phyloP scores from a whole-genome alignment of 306 rosid species.

The Acmispon strigosus region DNA sequence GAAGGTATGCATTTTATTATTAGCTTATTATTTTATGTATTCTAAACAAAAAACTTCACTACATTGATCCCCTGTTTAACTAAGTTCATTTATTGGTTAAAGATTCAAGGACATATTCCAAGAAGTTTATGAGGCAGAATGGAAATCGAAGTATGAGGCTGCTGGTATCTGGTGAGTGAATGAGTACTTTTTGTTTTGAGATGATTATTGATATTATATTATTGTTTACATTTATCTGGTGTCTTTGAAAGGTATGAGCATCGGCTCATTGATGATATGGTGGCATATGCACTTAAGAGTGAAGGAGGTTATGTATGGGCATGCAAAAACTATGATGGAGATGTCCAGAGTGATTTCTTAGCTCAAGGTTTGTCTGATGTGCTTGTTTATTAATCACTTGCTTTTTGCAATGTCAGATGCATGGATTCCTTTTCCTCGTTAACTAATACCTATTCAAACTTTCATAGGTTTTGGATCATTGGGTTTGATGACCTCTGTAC shows the following conservation, averaged over 20 bases:
- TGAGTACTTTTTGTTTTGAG: neutral
- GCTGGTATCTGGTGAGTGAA: slow-evolving; percentile 87
- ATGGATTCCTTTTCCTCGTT: neutral
- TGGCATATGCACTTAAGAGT: slow-evolving; percentile 93
- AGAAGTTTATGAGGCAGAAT: slow-evolving; percentile 88
- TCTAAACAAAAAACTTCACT: neutral
- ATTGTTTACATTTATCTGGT: slow-evolving; percentile 16
- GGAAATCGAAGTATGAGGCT: slow-evolving; percentile 93
- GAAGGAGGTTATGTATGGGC: slow-evolving; percentile 99
- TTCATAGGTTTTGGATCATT: slow-evolving; percentile 89
- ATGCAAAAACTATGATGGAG: slow-evolving; percentile 99
- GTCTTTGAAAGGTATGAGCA: slow-evolving; percentile 80
- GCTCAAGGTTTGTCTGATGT: slow-evolving; percentile 75
- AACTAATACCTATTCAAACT: slow-evolving; percentile 20
- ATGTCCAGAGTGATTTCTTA: slow-evolving; percentile 95
- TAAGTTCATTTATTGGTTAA: slow-evolving; percentile 24
- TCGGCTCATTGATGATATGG: slow-evolving; percentile 99
- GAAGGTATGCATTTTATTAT: slow-evolving; percentile 56
- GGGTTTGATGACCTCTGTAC: slow-evolving; percentile 98
- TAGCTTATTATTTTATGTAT: slow-evolving; percentile 14
- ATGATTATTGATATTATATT: neutral
- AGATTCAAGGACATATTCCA: slow-evolving; percentile 99
- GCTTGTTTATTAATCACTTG: neutral
- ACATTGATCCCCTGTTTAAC: neutral
- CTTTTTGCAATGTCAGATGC: slow-evolving; percentile 9